Percentiles rank a stretch among this genome's conserved stretches.
Evolutionary conservation across 345 rosid species (phyloP).

Genomic region (Garcia nutans): DNA sequence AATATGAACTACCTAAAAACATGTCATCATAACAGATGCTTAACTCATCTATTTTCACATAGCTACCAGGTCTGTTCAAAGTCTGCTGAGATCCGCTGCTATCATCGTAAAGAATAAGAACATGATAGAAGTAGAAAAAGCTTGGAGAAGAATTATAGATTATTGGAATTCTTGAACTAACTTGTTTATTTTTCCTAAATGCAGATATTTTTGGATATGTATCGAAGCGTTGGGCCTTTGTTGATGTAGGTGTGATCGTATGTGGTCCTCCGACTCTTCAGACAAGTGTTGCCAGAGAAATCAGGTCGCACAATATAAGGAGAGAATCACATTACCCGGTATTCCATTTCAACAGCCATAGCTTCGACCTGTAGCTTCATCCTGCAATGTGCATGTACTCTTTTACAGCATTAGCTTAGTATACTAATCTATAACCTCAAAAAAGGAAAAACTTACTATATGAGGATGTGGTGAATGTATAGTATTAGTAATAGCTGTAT

Average conservation of each 20-base stretch:
- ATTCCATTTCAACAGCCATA: conserved; percentile 80
- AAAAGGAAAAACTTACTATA: no score
- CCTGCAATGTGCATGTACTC: background rate
- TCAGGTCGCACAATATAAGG: conserved; percentile 54
- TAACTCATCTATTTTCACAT: background rate
- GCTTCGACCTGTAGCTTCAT: conserved; percentile 59
- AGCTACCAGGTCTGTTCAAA: background rate
- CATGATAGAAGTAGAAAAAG: background rate
- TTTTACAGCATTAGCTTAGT: background rate
- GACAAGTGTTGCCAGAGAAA: conserved; percentile 70
- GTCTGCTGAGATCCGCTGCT: background rate
- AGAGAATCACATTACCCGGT: conserved; percentile 43
- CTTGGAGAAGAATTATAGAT: background rate
- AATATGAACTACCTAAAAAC: background rate
- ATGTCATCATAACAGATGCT: background rate
- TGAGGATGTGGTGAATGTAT: no score
- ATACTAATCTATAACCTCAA: no score
- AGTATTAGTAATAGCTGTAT: background rate
- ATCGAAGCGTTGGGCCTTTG: conserved; percentile 59
- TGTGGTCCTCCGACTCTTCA: conserved; percentile 82
- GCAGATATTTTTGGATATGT: conserved; percentile 61
- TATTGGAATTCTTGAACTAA: background rate
- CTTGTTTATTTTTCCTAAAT: conserved; percentile 2
- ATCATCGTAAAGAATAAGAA: no score
- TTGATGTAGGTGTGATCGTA: conserved; percentile 76